A percentile compares a stretch with the other conserved stretches of the same genome.
phyloP scores from a whole-genome alignment of 2,329 filamentous ascomycete species.

The Xylariaceae sp. region DNA sequence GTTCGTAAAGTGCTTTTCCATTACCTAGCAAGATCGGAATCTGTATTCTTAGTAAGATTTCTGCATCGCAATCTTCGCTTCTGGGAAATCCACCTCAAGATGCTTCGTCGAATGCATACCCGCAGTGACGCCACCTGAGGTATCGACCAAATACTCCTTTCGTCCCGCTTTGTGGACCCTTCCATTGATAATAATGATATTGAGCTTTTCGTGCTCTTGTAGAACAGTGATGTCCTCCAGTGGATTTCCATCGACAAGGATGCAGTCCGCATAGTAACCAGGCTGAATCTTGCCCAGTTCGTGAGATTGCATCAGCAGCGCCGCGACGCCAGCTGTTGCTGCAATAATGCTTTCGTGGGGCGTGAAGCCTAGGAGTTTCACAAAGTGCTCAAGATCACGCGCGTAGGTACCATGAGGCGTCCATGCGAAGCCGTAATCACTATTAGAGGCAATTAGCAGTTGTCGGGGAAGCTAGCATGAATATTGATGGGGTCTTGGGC shows the following conservation, averaged over 20 bases:
- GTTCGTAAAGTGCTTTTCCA: too few species aligned
- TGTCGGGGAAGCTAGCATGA: too few species aligned
- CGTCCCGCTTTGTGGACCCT: conserved; percentile 55
- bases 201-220: conserved; percentile 50
- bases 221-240: conserved; percentile 48
- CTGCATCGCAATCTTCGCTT: too few species aligned
- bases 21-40: too few species aligned
- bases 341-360: conserved; percentile 51
- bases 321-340: conserved; percentile 41
- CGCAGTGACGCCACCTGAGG: too few species aligned
- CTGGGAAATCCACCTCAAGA: too few species aligned
- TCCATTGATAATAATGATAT: conserved; percentile 55
- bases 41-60: too few species aligned
- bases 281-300: conserved; percentile 49
- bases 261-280: conserved; percentile 51
- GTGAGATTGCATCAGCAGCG: conserved; percentile 47
- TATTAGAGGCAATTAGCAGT: too few species aligned
- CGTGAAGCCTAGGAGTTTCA: conserved; percentile 51
- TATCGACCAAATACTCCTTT: too few species aligned
- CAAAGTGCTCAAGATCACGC: conserved; percentile 53
- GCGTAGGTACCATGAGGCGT: conserved; percentile 56
- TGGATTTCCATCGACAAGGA: conserved; percentile 54
- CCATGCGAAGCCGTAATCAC: conserved; percentile 56
- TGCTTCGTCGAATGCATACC: too few species aligned
- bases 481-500: too few species aligned